Conservation (phyloP, 208 protist species). For the Leishmania lainsoni region DNA sequence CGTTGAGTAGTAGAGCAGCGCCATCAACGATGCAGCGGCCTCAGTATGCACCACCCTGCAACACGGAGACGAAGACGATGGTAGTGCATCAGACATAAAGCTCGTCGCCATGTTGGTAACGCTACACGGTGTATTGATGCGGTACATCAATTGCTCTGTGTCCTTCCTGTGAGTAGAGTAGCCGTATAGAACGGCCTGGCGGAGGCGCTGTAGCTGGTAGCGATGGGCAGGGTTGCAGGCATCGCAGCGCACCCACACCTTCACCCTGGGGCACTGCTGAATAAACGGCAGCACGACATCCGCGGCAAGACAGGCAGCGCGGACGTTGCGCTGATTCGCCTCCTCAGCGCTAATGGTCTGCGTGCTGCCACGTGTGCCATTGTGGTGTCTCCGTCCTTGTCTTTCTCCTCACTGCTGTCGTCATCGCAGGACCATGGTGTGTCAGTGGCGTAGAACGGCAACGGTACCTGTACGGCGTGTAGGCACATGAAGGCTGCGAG, state of each 20-base stretch:
- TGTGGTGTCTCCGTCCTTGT: background rate
- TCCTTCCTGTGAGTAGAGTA: constrained; percentile 16
- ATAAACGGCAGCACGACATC: constrained; percentile 47
- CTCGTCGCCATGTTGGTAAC: constrained; percentile 5
- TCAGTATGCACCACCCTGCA: constrained; percentile 18
- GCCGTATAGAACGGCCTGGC: constrained; percentile 61
- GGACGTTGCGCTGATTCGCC: constrained; percentile 35
- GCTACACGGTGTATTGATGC: constrained; percentile 15
- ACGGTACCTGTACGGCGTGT: constrained; percentile 62
- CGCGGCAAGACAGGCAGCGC: constrained; percentile 35
- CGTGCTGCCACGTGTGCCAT: background rate
- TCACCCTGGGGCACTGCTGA: constrained; percentile 20
- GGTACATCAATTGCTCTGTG: constrained; percentile 6
- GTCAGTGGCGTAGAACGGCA: constrained; percentile 42
- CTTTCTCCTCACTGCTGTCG: constrained; percentile 5
- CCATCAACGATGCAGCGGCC: constrained; percentile 38
- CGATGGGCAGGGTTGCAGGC: constrained; percentile 50
- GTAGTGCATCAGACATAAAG: background rate
- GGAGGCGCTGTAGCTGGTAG: constrained; percentile 54
- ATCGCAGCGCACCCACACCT: constrained; percentile 83
- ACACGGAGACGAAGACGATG: background rate
- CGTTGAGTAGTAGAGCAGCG: constrained; percentile 59
- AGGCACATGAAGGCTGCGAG: constrained; percentile 77
- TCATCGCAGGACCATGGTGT: constrained; percentile 10
- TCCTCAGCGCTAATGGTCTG: background rate